A percentile compares a stretch with the other conserved stretches of the same genome.
Conservation (phyloP, 176 grass and related monocot genomes). For the Otatea glauca region DNA sequence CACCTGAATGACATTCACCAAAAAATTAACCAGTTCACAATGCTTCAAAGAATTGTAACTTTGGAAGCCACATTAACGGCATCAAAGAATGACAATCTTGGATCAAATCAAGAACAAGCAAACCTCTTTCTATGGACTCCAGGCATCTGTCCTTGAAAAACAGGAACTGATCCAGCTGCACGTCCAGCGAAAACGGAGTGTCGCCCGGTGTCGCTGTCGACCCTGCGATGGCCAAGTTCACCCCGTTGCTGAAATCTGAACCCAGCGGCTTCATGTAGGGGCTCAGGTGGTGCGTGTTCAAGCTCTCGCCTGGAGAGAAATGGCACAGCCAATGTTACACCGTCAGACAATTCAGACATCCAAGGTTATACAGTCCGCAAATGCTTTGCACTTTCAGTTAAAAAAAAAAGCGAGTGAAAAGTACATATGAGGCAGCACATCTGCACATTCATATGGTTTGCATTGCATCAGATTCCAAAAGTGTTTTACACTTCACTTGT, state of each 20-base stretch:
- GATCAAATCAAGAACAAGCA: not conserved
- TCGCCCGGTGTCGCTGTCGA: conserved; percentile 46
- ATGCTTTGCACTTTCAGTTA: conserved; percentile 15
- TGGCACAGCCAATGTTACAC: not conserved
- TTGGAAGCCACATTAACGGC: not conserved
- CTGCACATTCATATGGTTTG: not conserved
- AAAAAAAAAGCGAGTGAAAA: not conserved
- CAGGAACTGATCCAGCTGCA: conserved; percentile 70
- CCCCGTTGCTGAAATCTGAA: conserved; percentile 61
- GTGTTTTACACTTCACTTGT: not conserved
- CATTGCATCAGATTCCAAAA: not conserved
- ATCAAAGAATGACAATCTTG: not conserved
- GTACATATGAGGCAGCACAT: not conserved
- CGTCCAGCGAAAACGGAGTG: conserved; percentile 49
- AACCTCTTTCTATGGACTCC: conserved; percentile 54
- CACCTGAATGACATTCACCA: conserved; percentile 43
- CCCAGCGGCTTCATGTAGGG: conserved; percentile 76
- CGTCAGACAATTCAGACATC: conserved; percentile 12
- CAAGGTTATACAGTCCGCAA: not conserved
- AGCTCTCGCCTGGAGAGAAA: conserved; percentile 53
- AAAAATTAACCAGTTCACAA: not conserved
- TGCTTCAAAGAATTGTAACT: not conserved
- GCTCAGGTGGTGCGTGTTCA: conserved; percentile 63
- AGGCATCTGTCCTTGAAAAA: conserved; percentile 64
- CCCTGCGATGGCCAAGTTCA: conserved; percentile 68